Percentiles rank a stretch among this genome's conserved stretches.
Conservation (phyloP, 177 flowering plant genomes). For the Tripterygium wilfordii region DNA sequence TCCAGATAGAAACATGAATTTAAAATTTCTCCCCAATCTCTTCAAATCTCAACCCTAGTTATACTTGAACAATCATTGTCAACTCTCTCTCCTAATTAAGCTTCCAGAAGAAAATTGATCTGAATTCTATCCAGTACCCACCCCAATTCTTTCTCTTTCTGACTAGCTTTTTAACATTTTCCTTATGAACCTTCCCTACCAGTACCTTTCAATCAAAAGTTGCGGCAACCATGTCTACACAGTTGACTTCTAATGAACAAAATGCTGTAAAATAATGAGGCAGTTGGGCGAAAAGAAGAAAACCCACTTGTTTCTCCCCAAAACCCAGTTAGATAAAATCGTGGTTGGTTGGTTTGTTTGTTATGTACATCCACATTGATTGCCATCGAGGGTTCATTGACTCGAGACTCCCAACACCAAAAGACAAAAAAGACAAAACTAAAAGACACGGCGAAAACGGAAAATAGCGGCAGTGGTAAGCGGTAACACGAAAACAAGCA, state of each 20-base stretch:
- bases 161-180: slow-evolving; percentile 14
- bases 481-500: slow-evolving; percentile 1
- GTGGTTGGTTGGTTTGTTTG: slow-evolving; percentile 8
- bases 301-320: background rate
- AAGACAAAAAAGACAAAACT: slow-evolving; percentile 1
- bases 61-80: background rate
- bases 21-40: background rate
- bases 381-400: background rate
- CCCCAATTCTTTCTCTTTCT: slow-evolving; percentile 4
- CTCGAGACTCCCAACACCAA: background rate
- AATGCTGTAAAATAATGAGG: background rate
- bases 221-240: background rate
- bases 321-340: slow-evolving; percentile 13
- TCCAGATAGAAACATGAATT: slow-evolving; percentile 4
- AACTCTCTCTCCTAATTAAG: background rate
- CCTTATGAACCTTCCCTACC: background rate
- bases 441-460: background rate
- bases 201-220: slow-evolving; percentile 1
- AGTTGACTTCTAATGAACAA: slow-evolving; percentile 15
- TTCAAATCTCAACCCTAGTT: background rate
- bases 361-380: slow-evolving; percentile 1
- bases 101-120: background rate
- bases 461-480: background rate
- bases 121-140: no score
- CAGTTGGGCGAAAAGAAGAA: slow-evolving; percentile 14